Percentiles rank a stretch among this genome's conserved stretches.
Evolutionary conservation across 805 yeast species (phyloP).

Genomic region (Spathaspora hagerdaliae): DNA sequence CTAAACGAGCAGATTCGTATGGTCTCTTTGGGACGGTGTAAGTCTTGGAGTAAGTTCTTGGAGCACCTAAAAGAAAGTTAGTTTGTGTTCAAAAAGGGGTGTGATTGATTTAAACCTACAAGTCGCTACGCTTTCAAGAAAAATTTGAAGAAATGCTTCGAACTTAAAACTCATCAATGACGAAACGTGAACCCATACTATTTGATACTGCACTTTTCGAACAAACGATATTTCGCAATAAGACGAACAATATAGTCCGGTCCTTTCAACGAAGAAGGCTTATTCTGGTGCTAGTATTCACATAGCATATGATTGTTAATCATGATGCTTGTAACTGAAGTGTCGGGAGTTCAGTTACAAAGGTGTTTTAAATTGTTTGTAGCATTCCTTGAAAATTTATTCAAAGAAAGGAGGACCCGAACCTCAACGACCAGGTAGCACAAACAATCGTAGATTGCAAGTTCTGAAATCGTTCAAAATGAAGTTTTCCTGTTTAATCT

Average conservation of each 20-base stretch:
- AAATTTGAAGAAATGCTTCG: background rate
- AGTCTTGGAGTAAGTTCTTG: constrained; percentile 99
- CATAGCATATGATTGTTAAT: background rate
- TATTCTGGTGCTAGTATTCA: background rate
- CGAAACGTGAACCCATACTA: too few relatives aligned
- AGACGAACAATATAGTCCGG: too few relatives aligned
- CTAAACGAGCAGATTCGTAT: constrained; percentile 99
- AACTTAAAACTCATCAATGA: constrained; percentile 1
- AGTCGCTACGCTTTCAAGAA: background rate
- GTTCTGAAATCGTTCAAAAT: constrained; percentile 9
- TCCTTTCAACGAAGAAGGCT: too few relatives aligned
- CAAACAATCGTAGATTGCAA: constrained; percentile 4
- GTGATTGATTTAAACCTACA: constrained; percentile 1
- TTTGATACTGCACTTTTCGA: too few relatives aligned
- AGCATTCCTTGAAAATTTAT: constrained; percentile 4
- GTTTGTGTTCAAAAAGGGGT: constrained; percentile 19
- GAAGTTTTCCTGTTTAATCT: constrained; percentile 1
- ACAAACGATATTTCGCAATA: too few relatives aligned
- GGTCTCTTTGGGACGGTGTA: constrained; percentile 99
- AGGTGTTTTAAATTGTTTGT: constrained; percentile 20
- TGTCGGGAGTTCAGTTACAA: constrained; percentile 82
- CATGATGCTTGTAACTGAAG: constrained; percentile 55
- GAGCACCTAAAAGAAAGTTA: constrained; percentile 66
- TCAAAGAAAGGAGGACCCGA: constrained; percentile 61
- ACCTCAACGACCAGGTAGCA: constrained; percentile 41